Evolutionary conservation across 352 stramenopile species (phyloP), one percentile per base, ranked within the genome.

Genomic region (Pythium biforme): DNA sequence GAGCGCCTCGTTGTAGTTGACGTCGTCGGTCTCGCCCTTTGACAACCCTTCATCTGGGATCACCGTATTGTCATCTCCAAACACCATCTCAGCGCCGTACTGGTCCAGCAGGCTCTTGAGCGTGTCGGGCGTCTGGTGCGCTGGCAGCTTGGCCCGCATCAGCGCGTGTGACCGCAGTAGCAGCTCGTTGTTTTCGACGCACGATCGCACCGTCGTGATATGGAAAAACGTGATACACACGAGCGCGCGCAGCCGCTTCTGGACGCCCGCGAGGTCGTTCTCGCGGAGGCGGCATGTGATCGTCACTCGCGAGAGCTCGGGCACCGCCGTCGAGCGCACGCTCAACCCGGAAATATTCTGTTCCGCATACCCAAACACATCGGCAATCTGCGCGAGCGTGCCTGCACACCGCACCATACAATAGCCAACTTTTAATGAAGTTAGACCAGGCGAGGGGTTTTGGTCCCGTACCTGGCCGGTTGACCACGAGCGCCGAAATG

Each of bases 181-280:
- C 19, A 88, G 66, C 50, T 89, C 77, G 27, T 87, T 73, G 69
- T 83, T 88, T 52, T 80, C 63, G 23, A 89, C 64, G 31, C 80
- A 90, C 27, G 83, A 85, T 20, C 67, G 65, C 68, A 84, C 72
- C 22, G 76, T 88, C 31, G 83, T 92, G 51, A 90, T 74, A 55
- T 92, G 83, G 73, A 90, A 89, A 59, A 92, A 92, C 15, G 83
- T 89, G 48, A 92, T 70, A 53, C 69, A 78, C 48, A 92, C 83
- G 3, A 92, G 76, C 23, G 81, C 69, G 1, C 75, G 69, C 25
- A 90, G 76, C 0, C 81, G 75, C 34, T 77, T 83, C 62, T 89
- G 76, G 31, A 92, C 71, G 25, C 66, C 64, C 15, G 67, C 55
- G n/a, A 89, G 56, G 43, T 90, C 82, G 2, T 62, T 65, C 31